Percentiles rank a stretch among this genome's conserved stretches.
phyloP scores from a whole-genome alignment of 2,329 filamentous ascomycete genomes.

The Scolecobasidium constrictum region DNA sequence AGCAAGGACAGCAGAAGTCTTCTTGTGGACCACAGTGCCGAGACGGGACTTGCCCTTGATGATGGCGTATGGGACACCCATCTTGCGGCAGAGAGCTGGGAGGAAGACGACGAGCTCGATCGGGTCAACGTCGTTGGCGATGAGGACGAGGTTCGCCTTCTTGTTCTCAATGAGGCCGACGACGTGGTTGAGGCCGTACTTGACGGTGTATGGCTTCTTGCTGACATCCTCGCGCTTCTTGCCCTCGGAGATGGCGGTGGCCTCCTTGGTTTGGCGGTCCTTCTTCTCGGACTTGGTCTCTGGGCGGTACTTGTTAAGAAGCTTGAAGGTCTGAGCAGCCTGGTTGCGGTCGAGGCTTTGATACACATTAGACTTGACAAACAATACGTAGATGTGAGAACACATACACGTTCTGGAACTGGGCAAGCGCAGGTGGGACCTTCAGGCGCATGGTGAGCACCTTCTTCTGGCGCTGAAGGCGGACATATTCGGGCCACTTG shows the following conservation, averaged over 20 bases:
- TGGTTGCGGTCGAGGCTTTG: slow-evolving; percentile 70
- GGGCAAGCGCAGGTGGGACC: slow-evolving; percentile 91
- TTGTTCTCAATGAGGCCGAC: slow-evolving; percentile 57
- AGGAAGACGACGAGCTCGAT: slow-evolving; percentile 99
- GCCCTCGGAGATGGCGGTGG: slow-evolving; percentile 92
- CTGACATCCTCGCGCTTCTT: slow-evolving; percentile 99
- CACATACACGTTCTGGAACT: slow-evolving; percentile 75
- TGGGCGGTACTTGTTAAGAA: slow-evolving; percentile 99
- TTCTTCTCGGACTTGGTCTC: slow-evolving; percentile 99
- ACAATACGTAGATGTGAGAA: slow-evolving; percentile 35
- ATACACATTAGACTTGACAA: slow-evolving; percentile 20
- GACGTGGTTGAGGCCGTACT: slow-evolving; percentile 99
- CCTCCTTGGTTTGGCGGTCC: slow-evolving; percentile 97
- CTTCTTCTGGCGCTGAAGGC: slow-evolving; percentile 89
- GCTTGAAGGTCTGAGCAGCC: slow-evolving; percentile 94
- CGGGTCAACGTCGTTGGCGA: slow-evolving; percentile 98
- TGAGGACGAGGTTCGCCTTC: slow-evolving; percentile 96
- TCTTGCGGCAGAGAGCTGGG: slow-evolving; percentile 98
- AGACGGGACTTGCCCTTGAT: slow-evolving; percentile 99
- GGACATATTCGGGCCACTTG: slow-evolving; percentile 98
- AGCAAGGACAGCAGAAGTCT: slow-evolving; percentile 93
- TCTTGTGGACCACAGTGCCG: slow-evolving; percentile 99
- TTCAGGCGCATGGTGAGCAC: slow-evolving; percentile 97
- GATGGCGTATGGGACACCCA: slow-evolving; percentile 98
- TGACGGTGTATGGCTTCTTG: slow-evolving; percentile 99